Conservation (phyloP, 495 filamentous ascomycete genomes). For the Penicillium robsamsonii region DNA sequence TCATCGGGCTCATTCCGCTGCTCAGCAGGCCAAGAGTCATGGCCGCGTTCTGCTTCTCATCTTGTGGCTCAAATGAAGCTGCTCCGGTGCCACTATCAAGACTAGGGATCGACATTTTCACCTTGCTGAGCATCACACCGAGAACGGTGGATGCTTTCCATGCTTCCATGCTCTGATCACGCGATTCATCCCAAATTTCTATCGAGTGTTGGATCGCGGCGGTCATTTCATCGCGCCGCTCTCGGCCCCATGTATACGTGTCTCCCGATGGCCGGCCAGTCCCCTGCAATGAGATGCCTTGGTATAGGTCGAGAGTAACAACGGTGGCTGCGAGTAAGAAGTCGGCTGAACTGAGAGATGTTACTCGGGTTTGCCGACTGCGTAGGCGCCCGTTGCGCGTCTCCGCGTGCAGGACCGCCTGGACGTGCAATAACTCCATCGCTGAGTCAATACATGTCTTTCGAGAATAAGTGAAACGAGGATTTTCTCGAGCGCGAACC, state of each 20-base stretch:
- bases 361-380: slow-evolving; percentile 69
- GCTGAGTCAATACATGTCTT: slow-evolving; percentile 85
- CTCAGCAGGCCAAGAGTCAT: slow-evolving; percentile 80
- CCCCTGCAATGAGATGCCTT: slow-evolving; percentile 36
- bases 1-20: slow-evolving; percentile 65
- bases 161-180: slow-evolving; percentile 79
- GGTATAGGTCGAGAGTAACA: slow-evolving; percentile 75
- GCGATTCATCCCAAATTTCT: slow-evolving; percentile 73
- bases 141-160: slow-evolving; percentile 79
- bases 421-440: slow-evolving; percentile 72
- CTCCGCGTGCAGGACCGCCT: slow-evolving; percentile 73
- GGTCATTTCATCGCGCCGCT: slow-evolving; percentile 75
- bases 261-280: slow-evolving; percentile 47
- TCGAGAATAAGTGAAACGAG: slow-evolving; percentile 78
- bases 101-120: slow-evolving; percentile 48
- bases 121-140: slow-evolving; percentile 73
- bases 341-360: slow-evolving; percentile 74
- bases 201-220: slow-evolving; percentile 65
- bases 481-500: slow-evolving; percentile 70
- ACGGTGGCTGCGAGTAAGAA: slow-evolving; percentile 90
- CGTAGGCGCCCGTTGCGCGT: slow-evolving; percentile 69
- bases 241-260: slow-evolving; percentile 63
- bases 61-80: slow-evolving; percentile 34
- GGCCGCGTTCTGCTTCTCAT: slow-evolving; percentile 62
- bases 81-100: slow-evolving; percentile 25